A percentile compares a stretch with the other conserved stretches of the same genome.
Evolutionary conservation across 345 rosid genomes (phyloP).

Genomic region (Pugionium dolabratum): DNA sequence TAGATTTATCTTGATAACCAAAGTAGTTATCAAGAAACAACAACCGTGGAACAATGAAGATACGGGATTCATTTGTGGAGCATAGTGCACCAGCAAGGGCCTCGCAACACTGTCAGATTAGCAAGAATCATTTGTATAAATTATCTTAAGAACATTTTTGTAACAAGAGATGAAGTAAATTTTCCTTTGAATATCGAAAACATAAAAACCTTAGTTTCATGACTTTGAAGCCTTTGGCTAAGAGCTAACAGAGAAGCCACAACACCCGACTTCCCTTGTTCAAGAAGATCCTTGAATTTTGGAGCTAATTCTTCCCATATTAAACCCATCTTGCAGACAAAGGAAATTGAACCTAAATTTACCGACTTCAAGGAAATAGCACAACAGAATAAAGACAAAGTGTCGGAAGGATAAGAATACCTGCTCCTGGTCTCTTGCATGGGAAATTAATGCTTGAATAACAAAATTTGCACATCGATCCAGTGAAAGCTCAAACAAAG

Average conservation of each 20-base stretch:
- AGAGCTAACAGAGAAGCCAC: slow-evolving; percentile 76
- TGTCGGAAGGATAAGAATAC: slow-evolving; percentile 42
- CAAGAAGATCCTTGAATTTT: slow-evolving; percentile 71
- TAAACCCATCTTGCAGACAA: slow-evolving; percentile 60
- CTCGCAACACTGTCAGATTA: slow-evolving; percentile 71
- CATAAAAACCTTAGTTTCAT: slow-evolving; percentile 61
- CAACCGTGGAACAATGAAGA: slow-evolving; percentile 62
- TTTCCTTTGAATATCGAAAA: slow-evolving; percentile 12
- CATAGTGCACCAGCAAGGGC: slow-evolving; percentile 74
- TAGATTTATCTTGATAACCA: slow-evolving; percentile 53
- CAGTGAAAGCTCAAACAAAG: slow-evolving; percentile 71
- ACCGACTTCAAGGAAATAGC: slow-evolving; percentile 1
- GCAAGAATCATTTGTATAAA: slow-evolving; percentile 4
- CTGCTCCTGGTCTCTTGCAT: slow-evolving; percentile 67
- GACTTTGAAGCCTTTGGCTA: slow-evolving; percentile 67
- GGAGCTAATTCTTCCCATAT: slow-evolving; percentile 84
- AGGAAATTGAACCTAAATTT: slow-evolving; percentile 11
- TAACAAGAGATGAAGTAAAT: background rate
- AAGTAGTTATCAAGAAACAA: slow-evolving; percentile 85
- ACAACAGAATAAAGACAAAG: background rate
- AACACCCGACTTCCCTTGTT: slow-evolving; percentile 87
- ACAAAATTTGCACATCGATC: slow-evolving; percentile 90
- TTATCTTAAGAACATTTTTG: background rate
- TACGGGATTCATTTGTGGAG: slow-evolving; percentile 55
- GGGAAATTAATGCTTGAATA: slow-evolving; percentile 75